Evolutionary conservation across 768 basidiomycete species (phyloP).

Genomic region (Tephrocybe sp.): DNA sequence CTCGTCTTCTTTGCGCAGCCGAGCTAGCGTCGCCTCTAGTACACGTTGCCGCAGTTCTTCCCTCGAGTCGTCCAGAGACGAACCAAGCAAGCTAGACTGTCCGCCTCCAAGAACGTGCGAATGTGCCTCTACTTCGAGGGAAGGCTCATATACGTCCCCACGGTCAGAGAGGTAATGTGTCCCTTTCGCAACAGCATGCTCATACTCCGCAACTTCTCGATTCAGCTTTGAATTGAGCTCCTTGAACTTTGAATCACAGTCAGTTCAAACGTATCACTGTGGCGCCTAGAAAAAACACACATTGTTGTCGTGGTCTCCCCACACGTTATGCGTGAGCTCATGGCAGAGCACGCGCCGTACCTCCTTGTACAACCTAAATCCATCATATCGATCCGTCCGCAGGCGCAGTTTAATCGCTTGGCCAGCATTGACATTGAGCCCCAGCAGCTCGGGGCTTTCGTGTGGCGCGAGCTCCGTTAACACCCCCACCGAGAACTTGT

Average conservation of each 20-base stretch:
- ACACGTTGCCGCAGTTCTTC: slow-evolving; percentile 59
- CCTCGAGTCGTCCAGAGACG: slow-evolving; percentile 37
- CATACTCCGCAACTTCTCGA: slow-evolving; percentile 69
- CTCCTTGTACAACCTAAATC: slow-evolving; percentile 66
- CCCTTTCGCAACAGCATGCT: slow-evolving; percentile 49
- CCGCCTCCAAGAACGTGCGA: slow-evolving; percentile 51
- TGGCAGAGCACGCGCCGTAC: slow-evolving; percentile 73
- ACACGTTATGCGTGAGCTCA: slow-evolving; percentile 75
- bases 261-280: neutral
- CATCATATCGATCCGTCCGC: slow-evolving; percentile 71
- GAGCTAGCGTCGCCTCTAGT: slow-evolving; percentile 60
- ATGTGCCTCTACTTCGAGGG: slow-evolving; percentile 56
- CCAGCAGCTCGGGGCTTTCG: slow-evolving; percentile 68
- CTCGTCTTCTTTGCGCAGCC: slow-evolving; percentile 66
- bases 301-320: slow-evolving; percentile 71
- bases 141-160: slow-evolving; percentile 51
- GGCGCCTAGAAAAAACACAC: slow-evolving; percentile 39
- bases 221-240: slow-evolving; percentile 74
- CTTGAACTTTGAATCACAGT: slow-evolving; percentile 58
- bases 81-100: slow-evolving; percentile 10
- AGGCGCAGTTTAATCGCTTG: slow-evolving; percentile 67
- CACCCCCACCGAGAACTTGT: slow-evolving; percentile 65
- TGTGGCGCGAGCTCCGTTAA: slow-evolving; percentile 81
- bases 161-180: slow-evolving; percentile 51
- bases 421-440: slow-evolving; percentile 65